Conservation (phyloP, 2,329 filamentous ascomycete genomes). For the Fusarium sp. region DNA sequence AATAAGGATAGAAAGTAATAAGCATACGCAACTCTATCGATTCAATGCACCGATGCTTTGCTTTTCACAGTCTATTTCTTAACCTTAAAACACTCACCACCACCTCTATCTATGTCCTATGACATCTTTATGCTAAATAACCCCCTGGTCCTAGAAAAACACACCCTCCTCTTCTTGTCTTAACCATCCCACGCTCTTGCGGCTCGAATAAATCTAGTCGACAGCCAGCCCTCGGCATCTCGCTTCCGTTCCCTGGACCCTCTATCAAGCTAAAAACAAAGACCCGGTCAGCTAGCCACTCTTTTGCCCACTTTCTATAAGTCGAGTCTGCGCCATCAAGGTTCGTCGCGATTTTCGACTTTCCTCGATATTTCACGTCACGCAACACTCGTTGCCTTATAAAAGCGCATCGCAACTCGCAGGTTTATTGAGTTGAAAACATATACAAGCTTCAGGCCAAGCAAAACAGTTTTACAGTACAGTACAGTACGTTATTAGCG, state of each 20-base stretch:
- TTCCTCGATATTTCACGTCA: not conserved
- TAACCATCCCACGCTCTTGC: slow-evolving; percentile 17
- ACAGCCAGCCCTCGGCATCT: slow-evolving; percentile 39
- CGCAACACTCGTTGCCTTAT: slow-evolving; percentile 8
- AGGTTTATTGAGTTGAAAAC: not conserved
- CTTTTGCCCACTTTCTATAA: slow-evolving; percentile 26
- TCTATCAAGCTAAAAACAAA: slow-evolving; percentile 22
- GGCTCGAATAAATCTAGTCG: slow-evolving; percentile 10
- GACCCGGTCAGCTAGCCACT: slow-evolving; percentile 21
- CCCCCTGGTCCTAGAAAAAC: slow-evolving; percentile 14
- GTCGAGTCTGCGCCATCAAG: slow-evolving; percentile 32
- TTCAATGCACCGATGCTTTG: not conserved
- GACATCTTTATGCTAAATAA: not conserved
- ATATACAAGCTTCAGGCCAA: slow-evolving; percentile 14
- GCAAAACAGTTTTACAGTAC: slow-evolving; percentile 2
- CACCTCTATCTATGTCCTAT: not conserved
- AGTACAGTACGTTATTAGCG: too few species aligned
- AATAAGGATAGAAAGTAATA: not conserved
- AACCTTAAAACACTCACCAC: not conserved
- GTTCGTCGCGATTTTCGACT: slow-evolving; percentile 6
- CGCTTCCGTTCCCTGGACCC: slow-evolving; percentile 25
- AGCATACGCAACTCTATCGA: not conserved
- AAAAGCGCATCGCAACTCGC: slow-evolving; percentile 13
- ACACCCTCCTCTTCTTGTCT: slow-evolving; percentile 5
- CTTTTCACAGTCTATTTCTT: not conserved